Evolutionary conservation across 257 asterid genomes (phyloP), one percentile per base, ranked within the genome.

Genomic region (Cinchona pubescens): DNA sequence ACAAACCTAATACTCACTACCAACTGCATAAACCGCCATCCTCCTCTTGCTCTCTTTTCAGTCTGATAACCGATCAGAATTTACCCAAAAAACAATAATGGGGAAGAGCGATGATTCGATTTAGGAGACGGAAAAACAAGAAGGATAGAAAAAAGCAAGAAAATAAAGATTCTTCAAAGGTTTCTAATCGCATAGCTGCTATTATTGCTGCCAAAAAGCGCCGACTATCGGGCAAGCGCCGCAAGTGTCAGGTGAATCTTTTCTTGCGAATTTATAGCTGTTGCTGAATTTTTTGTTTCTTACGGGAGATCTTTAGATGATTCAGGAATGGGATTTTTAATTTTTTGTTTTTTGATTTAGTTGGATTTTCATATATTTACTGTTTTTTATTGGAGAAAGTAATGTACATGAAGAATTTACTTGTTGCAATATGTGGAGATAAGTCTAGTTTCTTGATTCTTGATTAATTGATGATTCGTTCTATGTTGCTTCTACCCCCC

Each of bases 141-240:
- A 85, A 72, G 78, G 82, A 1, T 53, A 77, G 83, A 25, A 82
- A 70, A 32, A 78, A 82, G 61, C 78, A 71, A 23, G 79, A 72
- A 56, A 38, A 73, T 15, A 77, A 78, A 9, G 74, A 78, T 14
- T 64, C 79, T 25, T 58, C 76, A 5, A 81, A 75, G 63, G 78
- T 85, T 21, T 82, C 89, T n/a, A 58, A 30, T 43, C 86, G 90
- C 56, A 59, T 86, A n/a, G 86, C 90, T 14, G 46, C 83, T 71
- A 72, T 86, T 51, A 86, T 86, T 75, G 90, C 90, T 61, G 80
- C 86, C 68, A 86, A 86, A 72, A 86, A 86, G 81, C 88, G 90
- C 32, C 86, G 90, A 10, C 43, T 53, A 12, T 14, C 88, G 7
- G 90, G 88, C 46, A 82, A 86, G 77, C 90, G 90, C 82, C 88